Percentiles rank a stretch among this genome's conserved stretches.
phyloP scores from a whole-genome alignment of 2,329 filamentous ascomycete genomes.

The Pestalotiopsis sp. region DNA sequence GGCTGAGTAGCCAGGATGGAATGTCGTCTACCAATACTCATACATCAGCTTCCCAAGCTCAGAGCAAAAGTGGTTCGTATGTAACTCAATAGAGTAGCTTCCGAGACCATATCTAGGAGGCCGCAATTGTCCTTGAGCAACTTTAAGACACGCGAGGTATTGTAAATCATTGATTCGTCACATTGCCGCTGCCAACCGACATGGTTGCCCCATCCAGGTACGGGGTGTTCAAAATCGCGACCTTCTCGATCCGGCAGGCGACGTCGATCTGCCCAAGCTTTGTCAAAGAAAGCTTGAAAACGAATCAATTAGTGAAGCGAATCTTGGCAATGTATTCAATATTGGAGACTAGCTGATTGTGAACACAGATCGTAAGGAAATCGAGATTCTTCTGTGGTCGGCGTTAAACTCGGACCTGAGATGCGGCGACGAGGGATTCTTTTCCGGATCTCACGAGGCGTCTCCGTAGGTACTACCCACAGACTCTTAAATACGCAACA shows the following conservation, averaged over 20 bases:
- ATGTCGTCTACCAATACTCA: not conserved
- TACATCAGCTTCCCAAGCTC: not conserved
- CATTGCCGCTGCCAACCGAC: not conserved
- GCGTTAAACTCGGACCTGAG: not conserved
- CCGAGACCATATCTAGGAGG: not conserved
- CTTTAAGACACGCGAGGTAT: not conserved
- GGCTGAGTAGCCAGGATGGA: not conserved
- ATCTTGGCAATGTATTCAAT: not conserved
- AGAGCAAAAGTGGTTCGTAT: not conserved
- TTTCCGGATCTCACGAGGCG: too few species aligned
- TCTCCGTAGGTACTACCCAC: too few species aligned
- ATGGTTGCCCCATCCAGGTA: slow-evolving; percentile 3
- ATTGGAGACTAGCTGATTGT: not conserved
- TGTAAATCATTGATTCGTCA: not conserved
- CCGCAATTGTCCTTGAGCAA: not conserved
- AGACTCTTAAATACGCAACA: too few species aligned
- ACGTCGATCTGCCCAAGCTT: not conserved
- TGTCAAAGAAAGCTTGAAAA: not conserved
- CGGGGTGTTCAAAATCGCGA: not conserved
- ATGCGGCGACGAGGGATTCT: too few species aligned
- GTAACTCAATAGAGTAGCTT: slow-evolving; percentile 1
- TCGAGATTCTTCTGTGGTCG: not conserved
- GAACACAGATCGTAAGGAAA: not conserved
- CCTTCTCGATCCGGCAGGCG: not conserved
- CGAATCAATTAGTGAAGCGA: not conserved